Conservation (phyloP, 1,284 basidiomycete species). For the Irpex sp. region DNA sequence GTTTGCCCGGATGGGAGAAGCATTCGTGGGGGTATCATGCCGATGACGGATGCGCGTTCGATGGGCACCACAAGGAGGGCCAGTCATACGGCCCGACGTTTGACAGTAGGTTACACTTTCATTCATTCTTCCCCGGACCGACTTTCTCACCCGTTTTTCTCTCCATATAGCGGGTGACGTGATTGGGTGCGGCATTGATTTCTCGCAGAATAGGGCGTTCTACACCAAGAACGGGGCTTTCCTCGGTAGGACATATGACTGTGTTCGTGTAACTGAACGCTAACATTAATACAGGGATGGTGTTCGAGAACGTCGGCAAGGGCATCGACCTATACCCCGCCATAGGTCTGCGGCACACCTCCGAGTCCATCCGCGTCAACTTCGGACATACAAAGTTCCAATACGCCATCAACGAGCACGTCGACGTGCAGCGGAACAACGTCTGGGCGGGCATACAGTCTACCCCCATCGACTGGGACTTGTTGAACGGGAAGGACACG, state of each 20-base stretch:
- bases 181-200: conserved; percentile 90
- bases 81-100: conserved; percentile 74
- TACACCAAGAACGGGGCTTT: conserved; percentile 87
- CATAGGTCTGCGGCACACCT: conserved; percentile 78
- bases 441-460: conserved; percentile 64
- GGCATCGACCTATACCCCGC: conserved; percentile 70
- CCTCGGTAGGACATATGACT: conserved; percentile 49
- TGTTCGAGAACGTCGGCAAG: conserved; percentile 72
- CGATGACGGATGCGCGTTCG: conserved; percentile 84
- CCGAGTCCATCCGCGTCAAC: conserved; percentile 76
- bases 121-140: neutral
- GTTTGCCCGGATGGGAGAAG: conserved; percentile 87
- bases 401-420: conserved; percentile 85
- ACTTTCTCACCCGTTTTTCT: neutral
- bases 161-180: conserved; percentile 66
- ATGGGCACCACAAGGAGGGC: conserved; percentile 71
- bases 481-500: conserved; percentile 25
- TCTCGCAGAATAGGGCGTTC: conserved; percentile 74
- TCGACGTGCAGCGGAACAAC: conserved; percentile 57
- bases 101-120: conserved; percentile 48
- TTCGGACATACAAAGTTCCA: conserved; percentile 84
- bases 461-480: conserved; percentile 35
- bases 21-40: conserved; percentile 94
- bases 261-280: neutral
- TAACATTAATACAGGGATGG: conserved; percentile 42